Conservation (phyloP, 768 basidiomycete species). For the Lactarius indigo region DNA sequence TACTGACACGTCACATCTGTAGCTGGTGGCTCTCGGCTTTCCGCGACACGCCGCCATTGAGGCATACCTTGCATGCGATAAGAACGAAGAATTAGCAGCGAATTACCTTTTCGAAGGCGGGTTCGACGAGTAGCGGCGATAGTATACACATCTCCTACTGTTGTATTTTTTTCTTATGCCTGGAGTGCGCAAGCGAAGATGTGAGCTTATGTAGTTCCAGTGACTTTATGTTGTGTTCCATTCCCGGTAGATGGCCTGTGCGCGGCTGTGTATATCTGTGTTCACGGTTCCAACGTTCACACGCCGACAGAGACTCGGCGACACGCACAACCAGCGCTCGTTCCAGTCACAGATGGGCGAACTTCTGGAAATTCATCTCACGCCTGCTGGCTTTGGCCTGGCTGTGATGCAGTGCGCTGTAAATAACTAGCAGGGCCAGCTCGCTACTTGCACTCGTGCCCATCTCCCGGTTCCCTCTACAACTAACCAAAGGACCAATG, state of each 20-base stretch:
- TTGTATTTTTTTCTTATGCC: constrained; percentile 13
- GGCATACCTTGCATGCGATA: constrained; percentile 93
- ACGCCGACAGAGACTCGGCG: neutral
- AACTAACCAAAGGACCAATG: constrained; percentile 42
- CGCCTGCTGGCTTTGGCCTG: neutral
- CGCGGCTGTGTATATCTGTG: neutral
- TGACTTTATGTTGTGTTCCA: constrained; percentile 11
- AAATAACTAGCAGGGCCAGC: neutral
- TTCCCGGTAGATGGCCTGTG: neutral
- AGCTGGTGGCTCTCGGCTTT: constrained; percentile 90
- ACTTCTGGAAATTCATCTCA: neutral
- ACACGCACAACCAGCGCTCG: neutral
- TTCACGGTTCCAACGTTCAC: neutral
- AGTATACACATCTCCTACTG: neutral
- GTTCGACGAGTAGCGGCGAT: constrained; percentile 45
- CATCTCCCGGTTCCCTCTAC: neutral
- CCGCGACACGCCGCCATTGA: constrained; percentile 74
- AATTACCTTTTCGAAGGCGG: constrained; percentile 83
- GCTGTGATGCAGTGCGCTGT: neutral
- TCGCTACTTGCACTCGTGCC: neutral
- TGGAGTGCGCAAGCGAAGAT: constrained; percentile 7
- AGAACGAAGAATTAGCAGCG: constrained; percentile 95
- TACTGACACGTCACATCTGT: constrained; percentile 1
- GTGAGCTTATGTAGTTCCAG: constrained; percentile 4
- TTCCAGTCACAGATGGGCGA: neutral